Conservation (phyloP, 2,329 filamentous ascomycete species). For the Rachicladosporium sp. region DNA sequence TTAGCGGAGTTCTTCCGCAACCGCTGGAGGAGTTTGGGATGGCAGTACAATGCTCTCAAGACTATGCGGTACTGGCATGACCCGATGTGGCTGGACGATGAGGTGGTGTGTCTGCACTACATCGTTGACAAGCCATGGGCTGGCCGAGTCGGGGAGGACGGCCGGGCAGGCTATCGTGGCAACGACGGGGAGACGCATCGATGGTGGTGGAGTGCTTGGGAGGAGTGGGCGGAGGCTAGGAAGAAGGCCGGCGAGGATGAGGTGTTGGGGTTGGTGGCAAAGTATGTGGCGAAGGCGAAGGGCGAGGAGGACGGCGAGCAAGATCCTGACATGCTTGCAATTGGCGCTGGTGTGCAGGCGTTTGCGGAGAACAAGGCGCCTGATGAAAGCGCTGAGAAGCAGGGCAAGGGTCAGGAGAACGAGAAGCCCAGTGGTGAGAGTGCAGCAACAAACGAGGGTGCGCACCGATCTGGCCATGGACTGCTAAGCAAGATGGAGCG, state of each 20-base stretch:
- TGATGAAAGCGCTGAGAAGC: not conserved
- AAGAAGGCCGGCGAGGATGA: conserved; percentile 4
- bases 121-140: conserved; percentile 47
- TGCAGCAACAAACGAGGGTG: not conserved
- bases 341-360: conserved; percentile 18
- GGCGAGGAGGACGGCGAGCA: conserved; percentile 8
- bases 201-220: conserved; percentile 43
- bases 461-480: not conserved
- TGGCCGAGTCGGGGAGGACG: conserved; percentile 28
- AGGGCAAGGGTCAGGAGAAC: too few relatives aligned
- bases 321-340: conserved; percentile 18
- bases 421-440: not conserved
- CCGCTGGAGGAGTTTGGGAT: conserved; percentile 34
- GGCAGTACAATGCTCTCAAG: conserved; percentile 43
- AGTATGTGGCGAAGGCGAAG: conserved; percentile 5
- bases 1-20: conserved; percentile 36
- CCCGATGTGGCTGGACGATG: conserved; percentile 38
- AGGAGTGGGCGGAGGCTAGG: conserved; percentile 13
- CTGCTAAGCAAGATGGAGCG: conserved; percentile 5
- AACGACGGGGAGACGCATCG: conserved; percentile 39
- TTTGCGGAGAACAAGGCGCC: conserved; percentile 17
- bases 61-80: conserved; percentile 42
- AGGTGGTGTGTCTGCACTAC: conserved; percentile 39
- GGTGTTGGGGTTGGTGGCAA: conserved; percentile 3
- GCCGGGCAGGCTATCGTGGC: conserved; percentile 36